These are phyloP conservation scores for Camellia oleifera DNA, from an alignment of 179 eudicot species.

Conservation along the genomic window DNA sequence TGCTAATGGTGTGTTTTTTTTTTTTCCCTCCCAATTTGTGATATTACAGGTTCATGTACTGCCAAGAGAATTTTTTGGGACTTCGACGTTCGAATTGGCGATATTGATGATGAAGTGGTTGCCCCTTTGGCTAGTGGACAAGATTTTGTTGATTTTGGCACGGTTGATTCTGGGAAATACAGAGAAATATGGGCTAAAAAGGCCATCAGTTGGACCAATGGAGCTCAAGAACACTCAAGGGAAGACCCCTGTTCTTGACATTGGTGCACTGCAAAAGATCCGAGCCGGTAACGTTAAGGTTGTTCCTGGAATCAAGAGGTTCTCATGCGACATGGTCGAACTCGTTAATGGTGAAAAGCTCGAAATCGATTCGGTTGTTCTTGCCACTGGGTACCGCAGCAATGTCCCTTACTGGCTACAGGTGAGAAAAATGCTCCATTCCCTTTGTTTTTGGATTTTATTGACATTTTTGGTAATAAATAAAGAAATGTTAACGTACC, in stretches of 20 bases:
- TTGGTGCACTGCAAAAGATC: slow-evolving; percentile 82
- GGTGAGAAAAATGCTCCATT: slow-evolving; percentile 44
- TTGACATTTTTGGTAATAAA: too few species aligned
- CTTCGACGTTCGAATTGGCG: slow-evolving; percentile 74
- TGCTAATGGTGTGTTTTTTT: neutral
- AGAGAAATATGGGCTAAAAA: slow-evolving; percentile 54
- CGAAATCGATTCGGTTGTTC: slow-evolving; percentile 60
- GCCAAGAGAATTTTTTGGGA: slow-evolving; percentile 80
- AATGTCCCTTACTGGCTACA: slow-evolving; percentile 94
- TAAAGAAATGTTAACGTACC: too few species aligned
- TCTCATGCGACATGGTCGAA: slow-evolving; percentile 43
- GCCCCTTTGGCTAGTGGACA: slow-evolving; percentile 85
- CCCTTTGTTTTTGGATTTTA: neutral
- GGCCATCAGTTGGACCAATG: slow-evolving; percentile 74
- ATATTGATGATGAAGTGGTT: slow-evolving; percentile 74
- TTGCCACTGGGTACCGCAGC: slow-evolving; percentile 92
- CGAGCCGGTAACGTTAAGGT: slow-evolving; percentile 62
- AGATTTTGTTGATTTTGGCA: slow-evolving; percentile 54
- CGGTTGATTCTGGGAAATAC: slow-evolving; percentile 72
- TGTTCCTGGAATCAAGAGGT: slow-evolving; percentile 70
- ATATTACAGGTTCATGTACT: slow-evolving; percentile 75
- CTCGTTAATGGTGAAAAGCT: slow-evolving; percentile 51
- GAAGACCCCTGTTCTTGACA: slow-evolving; percentile 87
- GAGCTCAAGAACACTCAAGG: slow-evolving; percentile 81
- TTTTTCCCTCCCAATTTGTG: neutral